A percentile compares a stretch with the other conserved stretches of the same genome.
These are phyloP conservation scores for Aspergillus niger DNA, from an alignment of 2,329 filamentous ascomycete genomes.

Conservation along the genomic window DNA sequence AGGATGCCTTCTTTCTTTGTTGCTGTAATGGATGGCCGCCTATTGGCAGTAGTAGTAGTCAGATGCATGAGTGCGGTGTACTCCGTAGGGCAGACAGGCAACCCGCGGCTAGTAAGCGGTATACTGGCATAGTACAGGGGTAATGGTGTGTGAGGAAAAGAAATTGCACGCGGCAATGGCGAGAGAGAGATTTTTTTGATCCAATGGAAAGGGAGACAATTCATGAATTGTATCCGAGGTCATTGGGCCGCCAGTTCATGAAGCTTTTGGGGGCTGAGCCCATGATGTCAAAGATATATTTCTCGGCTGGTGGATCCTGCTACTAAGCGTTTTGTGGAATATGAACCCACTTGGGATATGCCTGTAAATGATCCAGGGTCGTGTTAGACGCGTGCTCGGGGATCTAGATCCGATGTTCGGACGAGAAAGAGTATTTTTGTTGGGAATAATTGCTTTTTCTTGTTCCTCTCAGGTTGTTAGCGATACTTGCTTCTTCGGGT, in stretches of 20 bases:
- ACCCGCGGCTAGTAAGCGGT: background rate
- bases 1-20: too few species aligned
- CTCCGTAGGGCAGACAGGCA: background rate
- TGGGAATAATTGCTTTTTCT: background rate
- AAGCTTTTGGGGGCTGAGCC: background rate
- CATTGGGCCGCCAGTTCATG: background rate
- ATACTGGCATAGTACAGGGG: background rate
- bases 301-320: background rate
- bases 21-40: background rate
- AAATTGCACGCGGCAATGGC: background rate
- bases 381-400: background rate
- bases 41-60: background rate
- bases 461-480: background rate
- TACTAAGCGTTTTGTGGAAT: background rate
- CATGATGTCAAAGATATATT: background rate
- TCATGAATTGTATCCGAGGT: background rate
- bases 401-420: slow-evolving; percentile 1
- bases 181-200: background rate
- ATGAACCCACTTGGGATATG: background rate
- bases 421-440: background rate
- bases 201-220: background rate
- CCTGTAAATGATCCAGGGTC: background rate
- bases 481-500: background rate
- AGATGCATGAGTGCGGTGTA: background rate
- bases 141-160: background rate